These are phyloP conservation scores for Anisodus acutangulus DNA, from an alignment of 257 asterid genomes.

Conservation along the genomic window DNA sequence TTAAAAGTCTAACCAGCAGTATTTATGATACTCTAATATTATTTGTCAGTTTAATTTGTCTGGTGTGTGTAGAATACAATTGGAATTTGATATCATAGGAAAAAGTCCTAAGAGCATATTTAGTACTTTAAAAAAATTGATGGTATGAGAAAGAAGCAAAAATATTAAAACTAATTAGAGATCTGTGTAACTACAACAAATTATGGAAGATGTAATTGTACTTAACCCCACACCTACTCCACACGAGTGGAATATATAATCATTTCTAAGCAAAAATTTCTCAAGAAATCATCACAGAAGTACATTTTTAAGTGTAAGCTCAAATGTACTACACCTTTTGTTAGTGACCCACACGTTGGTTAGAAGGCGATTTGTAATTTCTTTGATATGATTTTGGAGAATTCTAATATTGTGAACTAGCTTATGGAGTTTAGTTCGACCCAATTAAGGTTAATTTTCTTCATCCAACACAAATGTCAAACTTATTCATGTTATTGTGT, in stretches of 20 bases:
- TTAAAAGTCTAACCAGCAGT: neutral
- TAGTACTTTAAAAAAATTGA: neutral
- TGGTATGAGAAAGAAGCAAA: neutral
- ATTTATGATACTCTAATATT: neutral
- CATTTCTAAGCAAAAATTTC: neutral
- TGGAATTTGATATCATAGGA: neutral
- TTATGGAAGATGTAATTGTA: neutral
- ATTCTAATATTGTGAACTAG: neutral
- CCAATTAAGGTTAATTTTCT: neutral
- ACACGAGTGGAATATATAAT: neutral
- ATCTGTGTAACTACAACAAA: neutral
- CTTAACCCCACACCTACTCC: slow-evolving; percentile 19
- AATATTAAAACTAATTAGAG: neutral
- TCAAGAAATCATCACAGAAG: neutral
- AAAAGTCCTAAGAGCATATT: neutral
- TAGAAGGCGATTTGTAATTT: neutral
- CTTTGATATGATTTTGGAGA: too few relatives aligned
- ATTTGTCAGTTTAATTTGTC: neutral
- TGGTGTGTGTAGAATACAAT: neutral
- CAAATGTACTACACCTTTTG: neutral
- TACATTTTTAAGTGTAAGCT: neutral
- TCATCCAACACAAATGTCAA: neutral
- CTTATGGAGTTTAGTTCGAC: neutral
- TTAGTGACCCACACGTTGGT: neutral
- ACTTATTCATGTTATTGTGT: neutral